A percentile compares a stretch with the other conserved stretches of the same genome.
Evolutionary conservation across 495 filamentous ascomycete genomes (phyloP).

Genomic region (Penicillium canariense): DNA sequence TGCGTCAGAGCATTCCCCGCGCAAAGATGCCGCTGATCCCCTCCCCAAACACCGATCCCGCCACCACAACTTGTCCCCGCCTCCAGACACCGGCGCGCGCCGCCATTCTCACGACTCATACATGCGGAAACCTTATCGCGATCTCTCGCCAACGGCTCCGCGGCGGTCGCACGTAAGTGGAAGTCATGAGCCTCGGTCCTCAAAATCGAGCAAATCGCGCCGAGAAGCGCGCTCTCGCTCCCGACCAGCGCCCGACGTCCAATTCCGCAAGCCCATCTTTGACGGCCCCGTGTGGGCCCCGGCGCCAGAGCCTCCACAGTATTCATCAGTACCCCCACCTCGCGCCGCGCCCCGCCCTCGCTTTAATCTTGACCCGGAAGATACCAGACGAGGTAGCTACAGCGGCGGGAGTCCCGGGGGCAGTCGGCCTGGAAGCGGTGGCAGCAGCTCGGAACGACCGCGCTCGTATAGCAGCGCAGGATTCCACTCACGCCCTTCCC

Average conservation of each 20-base stretch:
- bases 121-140: constrained; percentile 32
- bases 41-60: constrained; percentile 17
- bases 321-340: constrained; percentile 21
- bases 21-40: constrained; percentile 10
- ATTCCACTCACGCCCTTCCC: constrained; percentile 4
- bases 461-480: constrained; percentile 26
- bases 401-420: constrained; percentile 20
- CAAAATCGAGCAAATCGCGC: constrained; percentile 18
- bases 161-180: constrained; percentile 12
- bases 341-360: constrained; percentile 21
- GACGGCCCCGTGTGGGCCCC: constrained; percentile 22
- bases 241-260: constrained; percentile 13
- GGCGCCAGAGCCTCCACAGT: constrained; percentile 28
- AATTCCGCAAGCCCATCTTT: constrained; percentile 35
- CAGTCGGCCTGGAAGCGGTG: constrained; percentile 25
- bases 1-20: constrained; percentile 24
- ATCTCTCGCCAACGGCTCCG: constrained; percentile 30
- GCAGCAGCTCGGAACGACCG: constrained; percentile 28
- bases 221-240: constrained; percentile 30
- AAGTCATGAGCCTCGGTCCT: constrained; percentile 13
- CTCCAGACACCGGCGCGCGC: constrained; percentile 27
- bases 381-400: constrained; percentile 25
- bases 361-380: constrained; percentile 18
- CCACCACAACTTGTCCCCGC: constrained; percentile 33
- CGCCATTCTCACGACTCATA: constrained; percentile 48